phyloP scores from a whole-genome alignment of 1,284 basidiomycete genomes.

The Cryptococcus neoformans region DNA sequence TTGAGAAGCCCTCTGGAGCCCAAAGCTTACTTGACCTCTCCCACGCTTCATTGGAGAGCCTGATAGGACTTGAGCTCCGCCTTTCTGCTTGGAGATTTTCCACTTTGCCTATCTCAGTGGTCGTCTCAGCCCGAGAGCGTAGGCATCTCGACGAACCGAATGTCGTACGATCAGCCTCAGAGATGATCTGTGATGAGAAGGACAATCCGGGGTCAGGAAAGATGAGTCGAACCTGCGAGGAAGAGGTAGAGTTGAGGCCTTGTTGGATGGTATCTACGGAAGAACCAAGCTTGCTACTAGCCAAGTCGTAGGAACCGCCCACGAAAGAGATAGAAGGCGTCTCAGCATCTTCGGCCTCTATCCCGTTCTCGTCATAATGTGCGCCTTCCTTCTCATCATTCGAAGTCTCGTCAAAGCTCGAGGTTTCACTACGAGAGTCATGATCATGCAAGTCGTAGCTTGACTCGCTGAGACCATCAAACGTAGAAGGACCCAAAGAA shows the following conservation, averaged over 20 bases:
- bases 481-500: slow-evolving; percentile 57
- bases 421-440: slow-evolving; percentile 2
- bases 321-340: slow-evolving; percentile 7
- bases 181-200: not conserved
- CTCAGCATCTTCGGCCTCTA: slow-evolving; percentile 4
- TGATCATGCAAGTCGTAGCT: slow-evolving; percentile 4
- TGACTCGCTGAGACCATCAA: slow-evolving; percentile 59
- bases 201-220: slow-evolving; percentile 24
- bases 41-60: slow-evolving; percentile 8
- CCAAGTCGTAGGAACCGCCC: slow-evolving; percentile 23
- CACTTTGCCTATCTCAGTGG: not conserved
- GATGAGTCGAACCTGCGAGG: slow-evolving; percentile 22
- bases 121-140: not conserved
- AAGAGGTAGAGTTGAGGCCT: not conserved
- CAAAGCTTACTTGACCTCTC: slow-evolving; percentile 11
- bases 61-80: slow-evolving; percentile 7
- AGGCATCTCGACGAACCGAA: not conserved
- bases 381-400: slow-evolving; percentile 1
- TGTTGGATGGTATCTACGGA: slow-evolving; percentile 15
- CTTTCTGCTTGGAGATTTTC: not conserved
- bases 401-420: not conserved
- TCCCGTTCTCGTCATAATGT: slow-evolving; percentile 1
- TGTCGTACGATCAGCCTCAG: not conserved
- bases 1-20: slow-evolving; percentile 1
- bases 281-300: slow-evolving; percentile 17